These are phyloP conservation scores for Starmerella apicola DNA, from an alignment of 805 yeast species.

Conservation along the genomic window DNA sequence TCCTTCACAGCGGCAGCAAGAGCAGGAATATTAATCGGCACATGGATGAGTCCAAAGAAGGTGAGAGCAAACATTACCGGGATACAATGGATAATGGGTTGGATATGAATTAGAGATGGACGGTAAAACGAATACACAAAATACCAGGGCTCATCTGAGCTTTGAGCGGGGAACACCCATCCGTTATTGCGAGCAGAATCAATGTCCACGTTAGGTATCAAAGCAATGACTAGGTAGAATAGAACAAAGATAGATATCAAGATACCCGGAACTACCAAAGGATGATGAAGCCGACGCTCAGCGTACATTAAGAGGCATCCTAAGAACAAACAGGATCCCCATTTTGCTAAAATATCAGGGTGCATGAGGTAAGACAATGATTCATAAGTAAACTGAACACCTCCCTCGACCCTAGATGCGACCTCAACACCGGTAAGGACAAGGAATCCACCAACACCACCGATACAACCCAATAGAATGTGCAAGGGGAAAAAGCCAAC, in stretches of 20 bases:
- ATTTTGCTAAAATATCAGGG: conserved; percentile 42
- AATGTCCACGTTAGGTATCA: conserved; percentile 56
- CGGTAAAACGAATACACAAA: conserved; percentile 65
- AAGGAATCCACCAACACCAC: conserved; percentile 94
- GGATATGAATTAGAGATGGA: conserved; percentile 64
- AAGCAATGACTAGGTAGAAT: conserved; percentile 56
- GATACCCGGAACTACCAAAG: conserved; percentile 68
- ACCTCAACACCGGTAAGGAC: conserved; percentile 87
- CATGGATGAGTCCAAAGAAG: conserved; percentile 90
- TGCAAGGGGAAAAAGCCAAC: conserved; percentile 96
- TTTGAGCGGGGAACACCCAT: conserved; percentile 69
- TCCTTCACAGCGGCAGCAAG: conserved; percentile 79
- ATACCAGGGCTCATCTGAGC: conserved; percentile 71
- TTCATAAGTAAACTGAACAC: conserved; percentile 48
- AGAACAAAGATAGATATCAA: conserved; percentile 57
- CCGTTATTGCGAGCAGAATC: conserved; percentile 55
- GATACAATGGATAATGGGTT: conserved; percentile 47
- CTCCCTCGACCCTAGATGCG: conserved; percentile 66
- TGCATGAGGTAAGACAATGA: conserved; percentile 36
- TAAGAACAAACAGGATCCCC: conserved; percentile 58
- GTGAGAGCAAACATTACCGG: conserved; percentile 95
- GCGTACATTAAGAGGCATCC: conserved; percentile 49
- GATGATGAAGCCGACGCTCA: conserved; percentile 49
- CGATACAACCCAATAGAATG: conserved; percentile 91
- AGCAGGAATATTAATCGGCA: conserved; percentile 96